These are phyloP conservation scores for Odontarrhena argentea DNA, from an alignment of 345 rosid species.

Conservation along the genomic window DNA sequence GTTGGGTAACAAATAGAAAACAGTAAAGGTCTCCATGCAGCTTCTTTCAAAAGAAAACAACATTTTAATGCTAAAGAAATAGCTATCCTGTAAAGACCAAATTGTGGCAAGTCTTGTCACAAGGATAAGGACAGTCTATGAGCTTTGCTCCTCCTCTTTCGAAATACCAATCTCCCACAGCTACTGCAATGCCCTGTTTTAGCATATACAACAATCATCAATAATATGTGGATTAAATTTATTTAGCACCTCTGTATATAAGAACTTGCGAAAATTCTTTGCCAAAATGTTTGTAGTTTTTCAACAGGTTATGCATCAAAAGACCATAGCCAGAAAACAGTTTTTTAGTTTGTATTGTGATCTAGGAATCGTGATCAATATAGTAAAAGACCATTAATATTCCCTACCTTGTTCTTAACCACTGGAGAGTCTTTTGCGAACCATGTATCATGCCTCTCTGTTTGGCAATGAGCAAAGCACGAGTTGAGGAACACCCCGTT, in stretches of 20 bases:
- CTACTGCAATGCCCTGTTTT: slow-evolving; percentile 76
- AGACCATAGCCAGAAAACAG: neutral
- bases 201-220: slow-evolving; percentile 11
- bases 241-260: too few relatives aligned
- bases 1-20: too few relatives aligned
- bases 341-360: neutral
- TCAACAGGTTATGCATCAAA: neutral
- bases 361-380: neutral
- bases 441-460: slow-evolving; percentile 47
- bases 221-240: neutral
- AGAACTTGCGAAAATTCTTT: too few relatives aligned
- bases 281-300: slow-evolving; percentile 1
- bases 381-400: neutral
- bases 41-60: too few relatives aligned
- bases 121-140: slow-evolving; percentile 86
- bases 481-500: slow-evolving; percentile 41
- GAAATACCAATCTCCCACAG: slow-evolving; percentile 96
- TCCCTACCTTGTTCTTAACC: slow-evolving; percentile 36
- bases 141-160: slow-evolving; percentile 62
- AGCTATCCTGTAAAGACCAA: slow-evolving; percentile 57
- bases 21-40: too few relatives aligned
- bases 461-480: slow-evolving; percentile 43
- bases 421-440: slow-evolving; percentile 33
- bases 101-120: slow-evolving; percentile 91
- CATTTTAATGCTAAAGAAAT: neutral